Evolutionary conservation across 208 protist genomes (phyloP).

Genomic region (Leishmania lainsoni): DNA sequence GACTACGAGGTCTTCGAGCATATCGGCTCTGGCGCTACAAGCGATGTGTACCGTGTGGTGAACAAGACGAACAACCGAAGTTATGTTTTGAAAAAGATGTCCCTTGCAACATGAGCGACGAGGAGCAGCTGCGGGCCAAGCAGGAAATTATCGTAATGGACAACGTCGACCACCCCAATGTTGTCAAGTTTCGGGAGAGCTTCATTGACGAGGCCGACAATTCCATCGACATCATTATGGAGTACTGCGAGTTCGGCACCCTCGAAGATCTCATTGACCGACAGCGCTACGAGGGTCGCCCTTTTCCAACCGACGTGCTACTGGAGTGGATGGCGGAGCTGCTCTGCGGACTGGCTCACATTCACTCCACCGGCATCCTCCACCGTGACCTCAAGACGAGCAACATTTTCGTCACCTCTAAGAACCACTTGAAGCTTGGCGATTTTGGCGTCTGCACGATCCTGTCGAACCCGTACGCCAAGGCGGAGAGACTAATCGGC

Average conservation of each 20-base stretch:
- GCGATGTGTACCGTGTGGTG: conserved; percentile 74
- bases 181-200: conserved; percentile 89
- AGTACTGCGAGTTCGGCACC: conserved; percentile 84
- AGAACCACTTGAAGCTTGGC: conserved; percentile 92
- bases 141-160: conserved; percentile 92
- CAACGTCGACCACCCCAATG: conserved; percentile 87
- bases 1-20: conserved; percentile 70
- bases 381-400: conserved; percentile 94
- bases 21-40: conserved; percentile 68
- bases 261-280: conserved; percentile 89
- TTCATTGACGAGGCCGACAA: conserved; percentile 56
- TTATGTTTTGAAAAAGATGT: conserved; percentile 90
- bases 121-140: conserved; percentile 66
- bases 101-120: conserved; percentile 70
- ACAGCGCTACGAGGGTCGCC: conserved; percentile 58
- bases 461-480: conserved; percentile 62
- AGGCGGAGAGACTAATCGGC: conserved; percentile 84
- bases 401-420: conserved; percentile 92
- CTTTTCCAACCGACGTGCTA: conserved; percentile 72
- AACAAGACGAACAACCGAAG: conserved; percentile 49
- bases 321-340: conserved; percentile 92
- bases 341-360: conserved; percentile 80
- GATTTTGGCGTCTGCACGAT: conserved; percentile 91
- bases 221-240: conserved; percentile 91
- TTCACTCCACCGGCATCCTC: conserved; percentile 87